These are phyloP conservation scores for Hymenochaete sp. DNA, from an alignment of 1,284 basidiomycete species.

Conservation along the genomic window DNA sequence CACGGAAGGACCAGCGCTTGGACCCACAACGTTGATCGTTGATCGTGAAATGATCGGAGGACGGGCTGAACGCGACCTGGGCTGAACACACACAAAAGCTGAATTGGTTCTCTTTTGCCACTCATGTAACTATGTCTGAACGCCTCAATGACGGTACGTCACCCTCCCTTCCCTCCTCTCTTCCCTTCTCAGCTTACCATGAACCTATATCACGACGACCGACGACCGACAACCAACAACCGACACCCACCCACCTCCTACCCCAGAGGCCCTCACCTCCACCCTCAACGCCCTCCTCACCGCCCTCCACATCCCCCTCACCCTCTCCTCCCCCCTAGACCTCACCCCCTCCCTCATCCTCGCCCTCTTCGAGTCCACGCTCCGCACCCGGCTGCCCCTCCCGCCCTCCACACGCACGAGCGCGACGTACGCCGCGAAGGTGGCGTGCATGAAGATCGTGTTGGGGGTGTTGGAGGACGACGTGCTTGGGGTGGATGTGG, in stretches of 20 bases:
- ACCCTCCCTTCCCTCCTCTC: too few species aligned
- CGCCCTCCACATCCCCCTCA: slow-evolving; percentile 43
- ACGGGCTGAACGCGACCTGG: too few species aligned
- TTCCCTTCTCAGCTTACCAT: too few species aligned
- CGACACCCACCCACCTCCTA: too few species aligned
- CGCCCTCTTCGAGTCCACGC: slow-evolving; percentile 52
- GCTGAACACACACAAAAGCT: too few species aligned
- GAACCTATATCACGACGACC: too few species aligned
- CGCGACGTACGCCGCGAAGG: slow-evolving; percentile 32
- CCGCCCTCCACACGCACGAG: slow-evolving; percentile 32
- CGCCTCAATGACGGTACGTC: too few species aligned
- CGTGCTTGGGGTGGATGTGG: slow-evolving; percentile 33
- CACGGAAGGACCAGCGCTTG: too few species aligned
- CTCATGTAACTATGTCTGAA: too few species aligned
- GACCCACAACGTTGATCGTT: too few species aligned
- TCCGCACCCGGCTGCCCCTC: slow-evolving; percentile 41
- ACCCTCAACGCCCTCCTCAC: slow-evolving; percentile 40
- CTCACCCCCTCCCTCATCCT: slow-evolving; percentile 64
- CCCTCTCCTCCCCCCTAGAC: slow-evolving; percentile 50
- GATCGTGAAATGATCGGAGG: too few species aligned
- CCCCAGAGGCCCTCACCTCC: slow-evolving; percentile 23
- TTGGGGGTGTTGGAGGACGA: slow-evolving; percentile 67
- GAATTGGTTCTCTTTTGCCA: not conserved
- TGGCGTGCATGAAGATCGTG: slow-evolving; percentile 67
- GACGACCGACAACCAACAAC: too few species aligned